Percentiles rank a stretch among this genome's conserved stretches.
phyloP scores from a whole-genome alignment of 805 yeast species.

The Wickerhamomyces hampshirensis region DNA sequence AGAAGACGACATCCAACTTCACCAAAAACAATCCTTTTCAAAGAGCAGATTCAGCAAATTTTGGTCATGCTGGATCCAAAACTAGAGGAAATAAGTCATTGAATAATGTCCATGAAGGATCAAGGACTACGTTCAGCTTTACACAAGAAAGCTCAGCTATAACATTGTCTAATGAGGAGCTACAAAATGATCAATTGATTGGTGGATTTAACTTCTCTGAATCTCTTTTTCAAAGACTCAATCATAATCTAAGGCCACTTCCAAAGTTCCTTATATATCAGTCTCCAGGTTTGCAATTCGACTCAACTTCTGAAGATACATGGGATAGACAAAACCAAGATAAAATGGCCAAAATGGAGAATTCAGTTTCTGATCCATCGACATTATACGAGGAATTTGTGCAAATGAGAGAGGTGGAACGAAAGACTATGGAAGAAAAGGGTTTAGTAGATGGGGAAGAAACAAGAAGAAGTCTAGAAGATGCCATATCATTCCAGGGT shows the following conservation, averaged over 20 bases:
- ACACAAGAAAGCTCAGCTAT: too few relatives aligned
- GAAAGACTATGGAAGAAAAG: constrained; percentile 69
- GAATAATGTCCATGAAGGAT: too few relatives aligned
- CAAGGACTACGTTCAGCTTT: too few relatives aligned
- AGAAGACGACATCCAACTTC: constrained; percentile 6
- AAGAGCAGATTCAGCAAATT: constrained; percentile 7
- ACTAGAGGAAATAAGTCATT: too few relatives aligned
- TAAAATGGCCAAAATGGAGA: constrained; percentile 50
- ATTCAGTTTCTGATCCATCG: constrained; percentile 51
- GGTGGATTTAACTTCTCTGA: constrained; percentile 22
- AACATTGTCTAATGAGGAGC: too few relatives aligned
- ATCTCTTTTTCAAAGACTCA: constrained; percentile 4
- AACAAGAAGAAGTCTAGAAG: constrained; percentile 72
- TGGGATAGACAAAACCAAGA: constrained; percentile 81
- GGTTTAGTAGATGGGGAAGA: constrained; percentile 89
- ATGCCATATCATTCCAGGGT: constrained; percentile 85
- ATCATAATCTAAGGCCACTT: constrained; percentile 19
- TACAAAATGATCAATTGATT: constrained; percentile 11
- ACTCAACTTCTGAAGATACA: constrained; percentile 31
- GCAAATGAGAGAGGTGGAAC: constrained; percentile 66
- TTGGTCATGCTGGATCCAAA: constrained; percentile 1
- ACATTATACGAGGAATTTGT: constrained; percentile 73
- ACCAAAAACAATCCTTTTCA: constrained; percentile 19
- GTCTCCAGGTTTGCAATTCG: constrained; percentile 30
- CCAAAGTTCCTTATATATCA: constrained; percentile 35